Evolutionary conservation across 768 basidiomycete genomes (phyloP).

Genomic region (Suillus luteus): DNA sequence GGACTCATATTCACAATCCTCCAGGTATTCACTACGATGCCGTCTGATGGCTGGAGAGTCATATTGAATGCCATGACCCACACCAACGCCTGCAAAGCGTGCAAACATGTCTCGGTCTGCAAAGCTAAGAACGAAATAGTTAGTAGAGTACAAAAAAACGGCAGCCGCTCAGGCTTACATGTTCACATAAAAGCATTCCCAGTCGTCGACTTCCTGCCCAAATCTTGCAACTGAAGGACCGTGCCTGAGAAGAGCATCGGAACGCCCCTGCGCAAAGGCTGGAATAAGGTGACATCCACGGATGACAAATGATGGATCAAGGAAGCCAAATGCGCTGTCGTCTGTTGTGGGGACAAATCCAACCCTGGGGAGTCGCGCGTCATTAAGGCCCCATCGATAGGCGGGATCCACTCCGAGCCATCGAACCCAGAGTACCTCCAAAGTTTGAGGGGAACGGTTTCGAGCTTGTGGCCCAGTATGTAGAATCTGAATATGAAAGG

Average conservation of each 20-base stretch:
- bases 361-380: conserved; percentile 22
- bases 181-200: conserved; percentile 18
- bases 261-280: conserved; percentile 23
- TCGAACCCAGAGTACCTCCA: conserved; percentile 25
- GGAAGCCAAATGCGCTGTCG: conserved; percentile 24
- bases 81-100: conserved; percentile 31
- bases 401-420: conserved; percentile 22
- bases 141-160: no score
- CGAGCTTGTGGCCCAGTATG: conserved; percentile 6
- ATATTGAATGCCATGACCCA: conserved; percentile 28
- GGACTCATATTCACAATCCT: no score
- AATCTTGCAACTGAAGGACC: conserved; percentile 9
- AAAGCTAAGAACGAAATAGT: conserved; percentile 19
- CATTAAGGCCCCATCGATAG: conserved; percentile 14
- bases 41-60: neutral
- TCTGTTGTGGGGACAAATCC: conserved; percentile 22
- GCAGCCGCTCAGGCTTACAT: conserved; percentile 8
- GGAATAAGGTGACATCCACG: conserved; percentile 28
- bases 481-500: conserved; percentile 22
- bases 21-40: neutral
- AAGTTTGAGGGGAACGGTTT: conserved; percentile 16
- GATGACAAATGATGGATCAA: conserved; percentile 25
- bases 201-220: conserved; percentile 7
- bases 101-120: conserved; percentile 44
- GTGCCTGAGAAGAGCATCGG: conserved; percentile 11